A percentile compares a stretch with the other conserved stretches of the same genome.
phyloP scores from a whole-genome alignment of 495 filamentous ascomycete species.

The Xylaria palmicola region DNA sequence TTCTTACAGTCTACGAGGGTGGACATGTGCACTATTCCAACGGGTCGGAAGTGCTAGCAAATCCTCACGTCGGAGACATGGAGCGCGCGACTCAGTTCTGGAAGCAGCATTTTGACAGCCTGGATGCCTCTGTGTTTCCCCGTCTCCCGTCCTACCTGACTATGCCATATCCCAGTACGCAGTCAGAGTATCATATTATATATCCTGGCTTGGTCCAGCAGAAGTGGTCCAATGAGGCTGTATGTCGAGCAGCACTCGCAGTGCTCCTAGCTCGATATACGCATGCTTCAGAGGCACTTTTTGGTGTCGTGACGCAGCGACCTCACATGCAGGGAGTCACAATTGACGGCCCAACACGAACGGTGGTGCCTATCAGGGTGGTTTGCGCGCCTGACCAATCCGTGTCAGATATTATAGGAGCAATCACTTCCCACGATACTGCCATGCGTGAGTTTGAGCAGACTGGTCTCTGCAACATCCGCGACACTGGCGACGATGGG shows the following conservation, averaged over 20 bases:
- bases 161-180: not conserved
- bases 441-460: not conserved
- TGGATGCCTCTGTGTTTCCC: not conserved
- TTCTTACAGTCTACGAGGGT: not conserved
- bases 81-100: not conserved
- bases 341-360: not conserved
- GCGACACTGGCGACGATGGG: not conserved
- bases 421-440: not conserved
- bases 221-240: not conserved
- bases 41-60: not conserved
- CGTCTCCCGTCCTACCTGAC: not conserved
- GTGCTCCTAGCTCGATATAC: not conserved
- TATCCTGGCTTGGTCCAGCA: not conserved
- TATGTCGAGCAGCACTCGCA: slow-evolving; percentile 7
- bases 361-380: slow-evolving; percentile 1
- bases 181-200: slow-evolving; percentile 1
- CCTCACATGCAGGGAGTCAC: not conserved
- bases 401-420: slow-evolving; percentile 4
- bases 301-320: slow-evolving; percentile 5
- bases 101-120: not conserved
- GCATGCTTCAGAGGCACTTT: not conserved
- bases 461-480: not conserved
- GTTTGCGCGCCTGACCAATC: not conserved
- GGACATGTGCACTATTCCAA: not conserved
- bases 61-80: not conserved